Evolutionary conservation across 1,284 basidiomycete species (phyloP), one percentile per base, ranked within the genome.

Genomic region (Cutaneotrichosporon mucoides): DNA sequence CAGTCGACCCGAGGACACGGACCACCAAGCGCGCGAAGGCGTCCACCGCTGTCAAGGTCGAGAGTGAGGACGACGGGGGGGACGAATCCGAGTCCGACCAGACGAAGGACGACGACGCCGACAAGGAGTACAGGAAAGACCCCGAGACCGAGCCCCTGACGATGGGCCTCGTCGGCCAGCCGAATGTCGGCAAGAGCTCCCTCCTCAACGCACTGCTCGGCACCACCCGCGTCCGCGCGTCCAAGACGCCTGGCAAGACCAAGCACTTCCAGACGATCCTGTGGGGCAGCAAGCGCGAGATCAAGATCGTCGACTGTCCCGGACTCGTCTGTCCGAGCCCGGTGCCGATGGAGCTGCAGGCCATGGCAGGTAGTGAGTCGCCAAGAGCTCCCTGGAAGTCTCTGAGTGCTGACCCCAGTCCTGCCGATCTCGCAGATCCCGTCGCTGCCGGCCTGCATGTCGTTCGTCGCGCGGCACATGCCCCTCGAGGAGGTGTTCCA

Each of bases 241-340:
- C 94, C 2, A 86, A 93, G 0, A 99, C 95, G 0, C 96, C 96
- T 0, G 94, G 96, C 66, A 98, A 99, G 79, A 99, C 96, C 37
- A 99, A 99, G 76, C 96, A 99, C 72, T 93, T 91, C 72, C 92
- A 95, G 75, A 94, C 92, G 0, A 83, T 92, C 52, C 93, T 88
- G 74, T 93, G 88, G 88, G 75, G 73, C 3, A 46, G 38, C 12
- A 90, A 87, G 48, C 78, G 82, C 1, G 86, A 90, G 62, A 83
- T 94, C 60, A 86, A 88, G 51, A 82, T 93, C 35, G 89, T 90
- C 40, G 89, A 92, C 74, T 92, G 90, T 65, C 90, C 90, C 0
- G 90, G 90, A 11, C 82, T 93, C 10, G 89, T 92, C 6, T 85
- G 92, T 80, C 90, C 90, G 4, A 87, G 85, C 62, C 82, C 85